A percentile compares a stretch with the other conserved stretches of the same genome.
These are phyloP conservation scores for Megacollybia marginata DNA, from an alignment of 768 basidiomycete genomes.

Conservation along the genomic window DNA sequence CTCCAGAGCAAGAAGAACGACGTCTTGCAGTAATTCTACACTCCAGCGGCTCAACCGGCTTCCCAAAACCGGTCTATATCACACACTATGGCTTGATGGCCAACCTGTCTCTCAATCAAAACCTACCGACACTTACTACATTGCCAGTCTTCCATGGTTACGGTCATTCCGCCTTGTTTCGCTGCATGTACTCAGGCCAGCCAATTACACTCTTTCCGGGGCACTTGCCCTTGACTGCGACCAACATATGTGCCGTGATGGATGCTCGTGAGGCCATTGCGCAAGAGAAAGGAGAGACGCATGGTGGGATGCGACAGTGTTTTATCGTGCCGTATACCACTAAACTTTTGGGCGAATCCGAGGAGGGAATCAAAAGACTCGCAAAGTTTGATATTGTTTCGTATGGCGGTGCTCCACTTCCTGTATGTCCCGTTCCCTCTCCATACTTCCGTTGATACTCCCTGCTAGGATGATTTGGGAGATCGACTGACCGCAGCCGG, in stretches of 20 bases:
- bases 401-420: conserved; percentile 45
- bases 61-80: conserved; percentile 34
- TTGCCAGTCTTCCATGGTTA: conserved; percentile 39
- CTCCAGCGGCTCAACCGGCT: conserved; percentile 41
- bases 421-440: conserved; percentile 13
- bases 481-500: conserved; percentile 40
- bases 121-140: conserved; percentile 31
- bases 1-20: conserved; percentile 23
- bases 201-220: conserved; percentile 37
- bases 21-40: conserved; percentile 33
- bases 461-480: conserved; percentile 35
- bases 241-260: conserved; percentile 33
- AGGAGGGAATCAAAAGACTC: conserved; percentile 35
- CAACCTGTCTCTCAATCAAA: conserved; percentile 27
- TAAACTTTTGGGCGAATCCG: conserved; percentile 39
- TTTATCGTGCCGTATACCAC: conserved; percentile 31
- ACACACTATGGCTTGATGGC: conserved; percentile 28
- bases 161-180: conserved; percentile 29
- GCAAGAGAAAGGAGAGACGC: conserved; percentile 5
- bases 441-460: neutral
- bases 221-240: conserved; percentile 37
- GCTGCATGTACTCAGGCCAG: conserved; percentile 34
- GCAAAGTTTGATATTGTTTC: conserved; percentile 38
- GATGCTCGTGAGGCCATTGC: conserved; percentile 6
- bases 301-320: conserved; percentile 21